Conservation (phyloP, 768 basidiomycete species). For the Suillus americanus region DNA sequence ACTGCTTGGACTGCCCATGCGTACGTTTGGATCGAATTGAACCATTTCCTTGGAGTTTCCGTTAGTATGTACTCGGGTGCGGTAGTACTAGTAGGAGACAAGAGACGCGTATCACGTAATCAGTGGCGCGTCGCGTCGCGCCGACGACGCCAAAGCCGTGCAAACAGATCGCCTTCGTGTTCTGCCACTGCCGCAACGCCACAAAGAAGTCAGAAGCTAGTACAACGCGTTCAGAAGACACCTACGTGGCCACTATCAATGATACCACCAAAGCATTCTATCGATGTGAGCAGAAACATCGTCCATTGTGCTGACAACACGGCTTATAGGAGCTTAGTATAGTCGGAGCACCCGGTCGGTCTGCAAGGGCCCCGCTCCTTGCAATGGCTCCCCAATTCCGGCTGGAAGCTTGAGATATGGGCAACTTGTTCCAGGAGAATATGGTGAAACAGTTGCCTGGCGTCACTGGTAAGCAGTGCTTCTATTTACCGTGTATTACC, state of each 20-base stretch:
- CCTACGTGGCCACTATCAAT: background rate
- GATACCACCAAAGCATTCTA: constrained; percentile 26
- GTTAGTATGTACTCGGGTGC: background rate
- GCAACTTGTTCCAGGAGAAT: constrained; percentile 38
- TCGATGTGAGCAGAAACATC: constrained; percentile 25
- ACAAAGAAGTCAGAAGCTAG: background rate
- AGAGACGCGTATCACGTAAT: constrained; percentile 12
- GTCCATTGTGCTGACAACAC: background rate
- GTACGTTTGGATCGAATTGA: constrained; percentile 9
- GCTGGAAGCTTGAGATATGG: constrained; percentile 69
- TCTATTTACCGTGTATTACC: constrained; percentile 5
- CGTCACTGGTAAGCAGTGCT: constrained; percentile 60
- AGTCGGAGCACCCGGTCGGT: constrained; percentile 68
- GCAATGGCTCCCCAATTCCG: constrained; percentile 53
- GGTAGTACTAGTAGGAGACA: constrained; percentile 7
- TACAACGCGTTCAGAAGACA: background rate
- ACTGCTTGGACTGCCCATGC: constrained; percentile 22
- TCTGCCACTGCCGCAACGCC: background rate
- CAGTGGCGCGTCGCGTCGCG: constrained; percentile 26
- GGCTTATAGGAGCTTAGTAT: constrained; percentile 48
- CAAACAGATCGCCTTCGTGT: constrained; percentile 14
- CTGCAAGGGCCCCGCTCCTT: constrained; percentile 64
- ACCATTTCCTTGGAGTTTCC: constrained; percentile 17
- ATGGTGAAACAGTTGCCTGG: constrained; percentile 71
- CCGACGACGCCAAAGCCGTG: constrained; percentile 20